A percentile compares a stretch with the other conserved stretches of the same genome.
Evolutionary conservation across 345 rosid genomes (phyloP).

Genomic region (Aegle marmelos): DNA sequence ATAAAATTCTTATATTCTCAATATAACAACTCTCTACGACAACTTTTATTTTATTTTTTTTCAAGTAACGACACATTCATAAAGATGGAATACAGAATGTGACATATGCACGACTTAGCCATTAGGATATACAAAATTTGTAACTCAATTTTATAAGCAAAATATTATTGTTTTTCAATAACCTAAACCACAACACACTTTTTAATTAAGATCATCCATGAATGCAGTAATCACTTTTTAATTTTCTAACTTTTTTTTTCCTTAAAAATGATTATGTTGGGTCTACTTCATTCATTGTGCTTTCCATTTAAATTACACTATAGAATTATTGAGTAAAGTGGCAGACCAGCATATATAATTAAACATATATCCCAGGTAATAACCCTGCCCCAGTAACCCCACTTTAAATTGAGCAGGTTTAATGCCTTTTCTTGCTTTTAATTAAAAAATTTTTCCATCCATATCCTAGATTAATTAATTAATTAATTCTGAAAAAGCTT

Average conservation of each 20-base stretch:
- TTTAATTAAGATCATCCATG: background rate
- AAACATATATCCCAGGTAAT: background rate
- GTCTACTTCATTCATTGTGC: background rate
- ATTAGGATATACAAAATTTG: background rate
- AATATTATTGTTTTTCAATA: background rate
- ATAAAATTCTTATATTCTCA: too few species aligned
- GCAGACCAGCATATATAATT: background rate
- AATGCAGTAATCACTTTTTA: too few species aligned
- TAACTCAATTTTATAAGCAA: too few species aligned
- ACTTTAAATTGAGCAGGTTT: background rate
- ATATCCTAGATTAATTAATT: too few species aligned
- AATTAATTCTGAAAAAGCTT: too few species aligned
- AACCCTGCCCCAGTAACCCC: background rate
- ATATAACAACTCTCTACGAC: background rate
- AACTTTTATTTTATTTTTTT: too few species aligned
- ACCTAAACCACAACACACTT: background rate
- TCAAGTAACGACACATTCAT: too few species aligned
- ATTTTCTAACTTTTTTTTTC: too few species aligned
- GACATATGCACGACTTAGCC: background rate
- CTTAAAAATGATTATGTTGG: background rate
- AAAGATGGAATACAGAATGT: background rate
- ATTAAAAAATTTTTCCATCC: too few species aligned
- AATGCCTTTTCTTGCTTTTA: background rate
- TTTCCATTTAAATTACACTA: background rate
- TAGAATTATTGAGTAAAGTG: background rate